Evolutionary conservation across 371 early-diverging fungal species (phyloP), one percentile per base, ranked within the genome.

Genomic region (Paraphysoderma sedebokerense): DNA sequence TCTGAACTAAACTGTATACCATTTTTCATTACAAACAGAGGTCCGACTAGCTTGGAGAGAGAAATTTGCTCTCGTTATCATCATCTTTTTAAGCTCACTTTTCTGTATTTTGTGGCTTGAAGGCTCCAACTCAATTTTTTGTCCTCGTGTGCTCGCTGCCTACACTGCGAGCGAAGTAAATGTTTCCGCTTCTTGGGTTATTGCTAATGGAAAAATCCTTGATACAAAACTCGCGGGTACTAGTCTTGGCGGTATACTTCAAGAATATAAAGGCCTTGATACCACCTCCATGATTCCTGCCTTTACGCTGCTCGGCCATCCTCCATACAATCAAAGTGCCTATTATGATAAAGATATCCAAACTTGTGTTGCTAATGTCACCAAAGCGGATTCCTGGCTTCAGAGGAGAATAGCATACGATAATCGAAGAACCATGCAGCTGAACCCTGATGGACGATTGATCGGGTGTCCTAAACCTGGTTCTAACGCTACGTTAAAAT

Each of bases 41-140:
- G n/a, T n/a, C n/a, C n/a, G n/a, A n/a, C n/a, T n/a, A 9, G 42
- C 42, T 20, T 42, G 42, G 42, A 28, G 42, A 15, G 42, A 42
- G 17, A 42, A 42, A 17, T 28, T 42, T 13, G 28, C 42, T 20
- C 28, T 42, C 8, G n/a, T n/a, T 32, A 5, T 42, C 17, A 22
- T 42, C 27, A 31, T 42, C 0, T 17, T 22, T 0, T 1, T 42
- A 19, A 7, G 30, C 1, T 42, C 42, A 17, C 20, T 42, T 20
- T 32, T 42, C 4, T n/a, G 30, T 20, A 42, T 42, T 11, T 28
- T 28, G 11, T 42, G 42, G 42, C 42, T 42, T 32, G 42, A 42
- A 4, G 28, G 28, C 12, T 42, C 42, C 19, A 19, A n/a, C 8
- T 42, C 42, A 11, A 17, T 42, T 6, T 22, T 42, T 6, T 42